Evolutionary conservation across 75 land plant genomes (phyloP), one percentile per base, ranked within the genome.

Genomic region (Selaginella moellendorffii): DNA sequence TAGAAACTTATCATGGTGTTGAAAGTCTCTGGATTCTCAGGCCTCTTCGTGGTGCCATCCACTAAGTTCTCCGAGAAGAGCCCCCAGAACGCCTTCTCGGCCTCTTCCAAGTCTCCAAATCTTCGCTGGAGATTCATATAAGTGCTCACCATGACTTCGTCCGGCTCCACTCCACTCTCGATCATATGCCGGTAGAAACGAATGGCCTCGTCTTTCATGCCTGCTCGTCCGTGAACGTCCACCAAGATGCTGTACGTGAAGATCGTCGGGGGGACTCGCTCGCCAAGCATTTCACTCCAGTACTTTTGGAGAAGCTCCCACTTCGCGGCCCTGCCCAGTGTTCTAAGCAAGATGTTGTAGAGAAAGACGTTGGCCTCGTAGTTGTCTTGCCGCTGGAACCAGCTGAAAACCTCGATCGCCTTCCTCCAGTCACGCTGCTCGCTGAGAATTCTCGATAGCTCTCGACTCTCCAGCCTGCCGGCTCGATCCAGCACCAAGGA

Each of bases 121-220:
- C 74, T 79, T 66, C 82, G 83, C 20, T 83, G 64, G n/a, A 79
- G 72, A 71, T 74, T 70, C 26, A 85, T 63, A 21, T 75, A 78
- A 1, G 90, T 90, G 42, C 72, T 80, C 79, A 85, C 75, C 18
- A 79, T 80, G 10, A 90, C 96, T 61, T 90, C 86, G 63, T 90
- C 89, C 0, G 89, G 86, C 27, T 66, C 69, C 20, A 83, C 30
- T 21, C 83, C 83, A 21, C 78, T 66, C 1, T 42, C 19, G 36
- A 54, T 74, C 86, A 83, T 83, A 63, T 78, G 72, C 61, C 81
- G 79, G 71, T 81, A 76, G 83, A 83, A 88, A 53, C 67, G 46
- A 53, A 82, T 72, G 1, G 88, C 75, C 60, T 88, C 85, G 28
- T 73, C 74, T 27, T 69, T 79, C 17, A 81, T 75, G 9, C 96